Percentiles rank a stretch among this genome's conserved stretches.
phyloP scores from a whole-genome alignment of 1,284 basidiomycete species.

The Ganoderma resinaceum region DNA sequence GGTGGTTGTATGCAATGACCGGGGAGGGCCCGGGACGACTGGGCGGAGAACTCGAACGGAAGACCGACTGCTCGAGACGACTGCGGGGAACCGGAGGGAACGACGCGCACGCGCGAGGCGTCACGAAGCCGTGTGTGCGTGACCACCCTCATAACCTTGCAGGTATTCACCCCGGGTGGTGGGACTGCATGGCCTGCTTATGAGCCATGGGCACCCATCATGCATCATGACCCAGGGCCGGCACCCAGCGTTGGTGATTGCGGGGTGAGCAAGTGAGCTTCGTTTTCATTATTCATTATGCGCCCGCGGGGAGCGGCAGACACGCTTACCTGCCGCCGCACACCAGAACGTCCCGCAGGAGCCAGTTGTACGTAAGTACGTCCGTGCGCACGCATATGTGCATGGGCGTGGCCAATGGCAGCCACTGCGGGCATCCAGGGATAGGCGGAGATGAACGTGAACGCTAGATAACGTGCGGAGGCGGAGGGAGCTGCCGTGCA shows the following conservation, averaged over 20 bases:
- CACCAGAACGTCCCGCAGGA: background rate
- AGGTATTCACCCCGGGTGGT: background rate
- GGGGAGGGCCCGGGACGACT: background rate
- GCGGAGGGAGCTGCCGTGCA: background rate
- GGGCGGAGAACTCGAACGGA: background rate
- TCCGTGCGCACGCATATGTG: background rate
- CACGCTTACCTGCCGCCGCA: background rate
- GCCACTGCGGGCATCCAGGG: background rate
- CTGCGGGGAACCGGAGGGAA: background rate
- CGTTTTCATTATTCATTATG: background rate
- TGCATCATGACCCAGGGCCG: too few species aligned
- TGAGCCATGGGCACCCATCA: background rate
- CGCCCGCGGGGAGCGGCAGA: background rate
- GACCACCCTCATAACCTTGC: background rate
- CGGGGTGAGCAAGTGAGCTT: background rate
- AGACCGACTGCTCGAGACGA: background rate
- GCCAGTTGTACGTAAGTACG: background rate
- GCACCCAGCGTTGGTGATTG: background rate
- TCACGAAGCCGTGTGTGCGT: background rate
- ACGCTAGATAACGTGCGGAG: background rate
- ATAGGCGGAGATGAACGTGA: slow-evolving; percentile 2
- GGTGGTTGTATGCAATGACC: background rate
- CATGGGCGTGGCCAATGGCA: background rate
- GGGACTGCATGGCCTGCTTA: background rate
- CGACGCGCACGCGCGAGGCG: background rate